Percentiles rank a stretch among this genome's conserved stretches.
Evolutionary conservation across 805 yeast species (phyloP).

Genomic region (Tetrapisispora fleetii): DNA sequence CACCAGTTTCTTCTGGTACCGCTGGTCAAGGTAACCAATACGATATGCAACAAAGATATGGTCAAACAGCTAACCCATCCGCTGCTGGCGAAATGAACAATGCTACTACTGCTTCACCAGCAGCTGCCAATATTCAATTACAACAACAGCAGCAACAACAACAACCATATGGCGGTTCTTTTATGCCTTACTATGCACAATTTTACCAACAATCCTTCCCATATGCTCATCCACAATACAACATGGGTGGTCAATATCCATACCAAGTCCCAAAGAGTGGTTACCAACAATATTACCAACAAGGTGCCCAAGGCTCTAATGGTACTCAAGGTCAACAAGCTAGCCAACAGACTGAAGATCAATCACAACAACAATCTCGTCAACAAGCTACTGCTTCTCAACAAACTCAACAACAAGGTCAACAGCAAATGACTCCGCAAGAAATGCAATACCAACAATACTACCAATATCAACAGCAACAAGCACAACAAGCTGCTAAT

Average conservation of each 20-base stretch:
- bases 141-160: constrained; percentile 14
- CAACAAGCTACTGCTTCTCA: constrained; percentile 17
- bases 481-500: constrained; percentile 20
- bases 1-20: constrained; percentile 7
- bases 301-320: constrained; percentile 13
- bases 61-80: constrained; percentile 18
- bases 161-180: constrained; percentile 24
- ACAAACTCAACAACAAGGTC: constrained; percentile 19
- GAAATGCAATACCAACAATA: constrained; percentile 28
- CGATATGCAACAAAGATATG: constrained; percentile 19
- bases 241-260: constrained; percentile 27
- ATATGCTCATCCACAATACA: constrained; percentile 30
- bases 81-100: constrained; percentile 13
- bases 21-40: constrained; percentile 17
- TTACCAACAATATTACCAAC: constrained; percentile 20
- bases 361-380: constrained; percentile 14
- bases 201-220: constrained; percentile 31
- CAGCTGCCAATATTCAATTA: constrained; percentile 17
- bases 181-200: constrained; percentile 30
- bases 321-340: constrained; percentile 12
- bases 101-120: constrained; percentile 12
- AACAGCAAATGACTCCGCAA: constrained; percentile 22
- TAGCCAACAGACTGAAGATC: constrained; percentile 7
- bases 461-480: constrained; percentile 25
- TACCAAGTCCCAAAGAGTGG: constrained; percentile 24